Base-by-base conservation (phyloP, 768 basidiomycete species). In the Boletus sp. region DNA sequence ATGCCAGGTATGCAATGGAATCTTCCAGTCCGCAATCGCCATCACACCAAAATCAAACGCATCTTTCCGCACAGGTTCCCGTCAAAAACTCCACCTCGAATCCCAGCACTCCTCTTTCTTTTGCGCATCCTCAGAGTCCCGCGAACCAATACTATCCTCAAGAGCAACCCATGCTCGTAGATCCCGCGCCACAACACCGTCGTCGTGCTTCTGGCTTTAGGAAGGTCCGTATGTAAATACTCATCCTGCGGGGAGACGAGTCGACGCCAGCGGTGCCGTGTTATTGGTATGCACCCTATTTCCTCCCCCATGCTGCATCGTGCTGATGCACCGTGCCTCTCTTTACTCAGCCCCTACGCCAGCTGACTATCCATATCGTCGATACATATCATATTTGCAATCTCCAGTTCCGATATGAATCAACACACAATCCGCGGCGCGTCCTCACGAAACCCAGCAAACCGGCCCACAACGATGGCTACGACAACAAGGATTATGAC, bases 391-490 rank as follows among this genome's bases (percentile, higher is more conserved):
- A 84, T 66, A 90, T 95, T 60, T 96, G 95, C 81, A 98, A 98
- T 71, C 91, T 95, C 11, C 78, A 84, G 60, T 99, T 98, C 80
- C 84, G 89, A 69, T 99, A 99, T 71, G 97, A 98, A 74, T 90
- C 91, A 3, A 77, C 90, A 2, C 91, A 92, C 72, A 99, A 99
- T 75, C 97, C 97, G 7, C 83, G 97, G 47, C 85, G 97, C 49
- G 97, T 99, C 17, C 80, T 99, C 56, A 99, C 97, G 20, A 99
- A 99, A 72, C 97, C 97, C 18, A 94, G 92, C 77, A 97, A 97
- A 71, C 92, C 94, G 0, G 81, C 84, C 0, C 91, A 96, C 71
- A 99, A 99, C 72, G 95, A 98, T 58, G 96, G 96, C 2, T 97
- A 87, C 64, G 97, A 99, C 75, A 99, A 99, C 66, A 96, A 98